A percentile compares a stretch with the other conserved stretches of the same genome.
Conservation (phyloP, 139 green algal genomes). For the Asterochloris erici region DNA sequence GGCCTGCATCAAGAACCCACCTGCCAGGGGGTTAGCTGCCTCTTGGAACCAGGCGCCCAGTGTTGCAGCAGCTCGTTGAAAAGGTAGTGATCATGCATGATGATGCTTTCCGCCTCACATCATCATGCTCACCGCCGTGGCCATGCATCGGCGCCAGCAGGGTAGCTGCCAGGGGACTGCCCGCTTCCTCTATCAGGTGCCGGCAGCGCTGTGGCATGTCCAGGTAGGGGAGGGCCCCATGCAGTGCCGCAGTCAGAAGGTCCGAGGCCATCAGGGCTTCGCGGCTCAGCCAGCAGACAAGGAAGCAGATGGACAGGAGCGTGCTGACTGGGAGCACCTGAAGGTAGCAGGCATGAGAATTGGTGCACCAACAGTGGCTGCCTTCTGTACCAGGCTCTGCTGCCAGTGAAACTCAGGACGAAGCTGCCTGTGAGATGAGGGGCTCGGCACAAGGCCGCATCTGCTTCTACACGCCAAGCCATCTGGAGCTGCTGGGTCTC, state of each 20-base stretch:
- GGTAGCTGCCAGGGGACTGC: neutral
- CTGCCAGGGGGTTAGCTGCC: no score
- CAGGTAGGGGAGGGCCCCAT: neutral
- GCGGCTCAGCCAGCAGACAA: conserved; percentile 4
- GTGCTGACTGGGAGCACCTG: neutral
- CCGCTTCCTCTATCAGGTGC: neutral
- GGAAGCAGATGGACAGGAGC: neutral
- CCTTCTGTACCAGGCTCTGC: no score
- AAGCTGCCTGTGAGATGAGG: no score
- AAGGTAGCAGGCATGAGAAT: neutral
- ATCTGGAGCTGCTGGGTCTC: no score
- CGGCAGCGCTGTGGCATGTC: conserved; percentile 11
- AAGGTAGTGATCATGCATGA: neutral
- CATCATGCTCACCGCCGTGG: neutral
- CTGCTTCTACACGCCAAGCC: no score
- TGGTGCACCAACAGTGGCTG: no score
- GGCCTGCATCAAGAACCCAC: neutral
- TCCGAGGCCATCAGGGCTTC: conserved; percentile 1
- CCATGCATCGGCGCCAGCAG: neutral
- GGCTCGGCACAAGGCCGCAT: no score
- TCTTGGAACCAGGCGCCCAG: no score
- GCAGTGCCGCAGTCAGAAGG: conserved; percentile 7
- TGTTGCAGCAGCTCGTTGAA: neutral
- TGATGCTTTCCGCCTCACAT: neutral
- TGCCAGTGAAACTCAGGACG: no score